A percentile compares a stretch with the other conserved stretches of the same genome.
Conservation (phyloP, 306 rosid genomes). For the Cicer chorassanicum region DNA sequence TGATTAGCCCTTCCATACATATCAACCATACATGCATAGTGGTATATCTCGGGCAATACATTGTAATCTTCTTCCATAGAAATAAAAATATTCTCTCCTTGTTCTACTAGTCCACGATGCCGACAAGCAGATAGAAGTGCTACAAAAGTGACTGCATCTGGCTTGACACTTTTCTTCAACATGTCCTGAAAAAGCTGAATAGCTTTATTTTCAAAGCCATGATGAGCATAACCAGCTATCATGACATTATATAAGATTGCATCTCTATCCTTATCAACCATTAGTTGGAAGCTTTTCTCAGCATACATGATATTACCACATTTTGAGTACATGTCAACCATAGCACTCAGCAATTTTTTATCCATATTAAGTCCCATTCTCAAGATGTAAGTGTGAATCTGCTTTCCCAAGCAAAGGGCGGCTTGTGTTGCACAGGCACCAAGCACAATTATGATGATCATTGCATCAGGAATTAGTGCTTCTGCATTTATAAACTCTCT, state of each 20-base stretch:
- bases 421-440: slow-evolving; percentile 78
- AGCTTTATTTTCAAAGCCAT: slow-evolving; percentile 67
- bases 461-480: slow-evolving; percentile 53
- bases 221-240: slow-evolving; percentile 82
- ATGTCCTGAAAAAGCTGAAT: slow-evolving; percentile 65
- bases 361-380: slow-evolving; percentile 55
- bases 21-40: slow-evolving; percentile 87
- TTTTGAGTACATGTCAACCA: slow-evolving; percentile 88
- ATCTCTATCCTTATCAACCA: slow-evolving; percentile 57
- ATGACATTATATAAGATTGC: slow-evolving; percentile 66
- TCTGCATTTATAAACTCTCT: slow-evolving; percentile 53
- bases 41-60: slow-evolving; percentile 62
- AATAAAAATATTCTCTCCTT: slow-evolving; percentile 65
- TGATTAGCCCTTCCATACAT: slow-evolving; percentile 76
- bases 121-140: slow-evolving; percentile 83
- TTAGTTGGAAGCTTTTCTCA: slow-evolving; percentile 53
- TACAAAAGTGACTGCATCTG: slow-evolving; percentile 71
- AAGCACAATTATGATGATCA: slow-evolving; percentile 60
- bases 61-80: slow-evolving; percentile 66
- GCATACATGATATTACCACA: slow-evolving; percentile 68
- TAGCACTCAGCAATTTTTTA: slow-evolving; percentile 63
- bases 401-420: slow-evolving; percentile 68
- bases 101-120: slow-evolving; percentile 63
- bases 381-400: slow-evolving; percentile 68
- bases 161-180: slow-evolving; percentile 56